Conservation (phyloP, 176 grass and related monocot species). For the Cocos nucifera region DNA sequence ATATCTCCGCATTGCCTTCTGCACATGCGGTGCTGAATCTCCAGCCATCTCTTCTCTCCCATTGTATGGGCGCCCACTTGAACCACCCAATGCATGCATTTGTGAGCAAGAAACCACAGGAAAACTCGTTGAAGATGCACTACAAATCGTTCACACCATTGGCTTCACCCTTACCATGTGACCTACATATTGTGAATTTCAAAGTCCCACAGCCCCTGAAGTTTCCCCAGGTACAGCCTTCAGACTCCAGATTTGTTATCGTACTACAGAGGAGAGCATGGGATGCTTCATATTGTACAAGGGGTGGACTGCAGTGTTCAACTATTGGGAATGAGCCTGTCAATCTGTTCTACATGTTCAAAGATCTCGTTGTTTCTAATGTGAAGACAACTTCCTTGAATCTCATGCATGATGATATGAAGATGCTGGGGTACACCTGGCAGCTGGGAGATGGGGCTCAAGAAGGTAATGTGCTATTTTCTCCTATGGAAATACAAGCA, state of each 20-base stretch:
- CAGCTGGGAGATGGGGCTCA: slow-evolving; percentile 64
- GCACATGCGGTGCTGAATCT: slow-evolving; percentile 49
- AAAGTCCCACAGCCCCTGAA: slow-evolving; percentile 84
- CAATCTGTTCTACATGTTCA: slow-evolving; percentile 95
- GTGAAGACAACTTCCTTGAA: slow-evolving; percentile 96
- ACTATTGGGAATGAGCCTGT: slow-evolving; percentile 61
- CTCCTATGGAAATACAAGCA: slow-evolving; percentile 96
- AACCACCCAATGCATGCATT: slow-evolving; percentile 93
- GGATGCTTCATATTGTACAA: slow-evolving; percentile 81
- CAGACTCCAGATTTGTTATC: slow-evolving; percentile 48
- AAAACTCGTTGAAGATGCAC: slow-evolving; percentile 38
- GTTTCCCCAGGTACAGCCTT: slow-evolving; percentile 45
- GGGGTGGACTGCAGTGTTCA: slow-evolving; percentile 53
- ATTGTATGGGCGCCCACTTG: slow-evolving; percentile 56
- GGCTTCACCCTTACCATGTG: slow-evolving; percentile 65
- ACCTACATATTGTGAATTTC: slow-evolving; percentile 82
- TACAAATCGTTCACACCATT: slow-evolving; percentile 61
- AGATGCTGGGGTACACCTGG: slow-evolving; percentile 78
- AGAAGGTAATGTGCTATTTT: slow-evolving; percentile 83
- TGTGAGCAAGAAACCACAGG: slow-evolving; percentile 38
- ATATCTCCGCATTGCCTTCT: slow-evolving; percentile 66
- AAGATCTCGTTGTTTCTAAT: slow-evolving; percentile 53
- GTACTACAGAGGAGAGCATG: slow-evolving; percentile 84
- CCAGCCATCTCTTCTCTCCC: slow-evolving; percentile 83
- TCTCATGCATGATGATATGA: slow-evolving; percentile 75